A percentile compares a stretch with the other conserved stretches of the same genome.
phyloP scores from a whole-genome alignment of 495 filamentous ascomycete genomes.

The Aspergillus wentii region DNA sequence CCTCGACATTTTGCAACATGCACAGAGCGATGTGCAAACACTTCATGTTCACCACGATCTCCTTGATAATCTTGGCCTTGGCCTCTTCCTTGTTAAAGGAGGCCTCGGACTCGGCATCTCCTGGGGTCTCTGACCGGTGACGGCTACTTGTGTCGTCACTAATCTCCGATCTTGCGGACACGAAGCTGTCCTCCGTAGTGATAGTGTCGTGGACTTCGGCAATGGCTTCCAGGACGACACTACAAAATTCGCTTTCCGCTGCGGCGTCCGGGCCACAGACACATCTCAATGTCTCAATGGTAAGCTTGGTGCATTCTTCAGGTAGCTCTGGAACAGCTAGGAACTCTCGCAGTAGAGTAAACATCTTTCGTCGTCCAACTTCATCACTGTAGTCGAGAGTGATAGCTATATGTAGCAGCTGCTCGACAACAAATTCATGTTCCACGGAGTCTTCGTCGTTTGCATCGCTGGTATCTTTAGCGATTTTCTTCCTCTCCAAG shows the following conservation, averaged over 20 bases:
- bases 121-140: slow-evolving; percentile 36
- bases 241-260: slow-evolving; percentile 90
- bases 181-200: slow-evolving; percentile 77
- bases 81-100: slow-evolving; percentile 65
- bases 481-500: slow-evolving; percentile 59
- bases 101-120: slow-evolving; percentile 40
- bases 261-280: slow-evolving; percentile 72
- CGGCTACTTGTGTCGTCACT: slow-evolving; percentile 53
- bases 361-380: slow-evolving; percentile 92
- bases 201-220: slow-evolving; percentile 95
- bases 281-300: slow-evolving; percentile 73
- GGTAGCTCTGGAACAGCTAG: slow-evolving; percentile 83
- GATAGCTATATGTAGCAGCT: slow-evolving; percentile 86
- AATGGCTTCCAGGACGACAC: slow-evolving; percentile 85
- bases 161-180: slow-evolving; percentile 81
- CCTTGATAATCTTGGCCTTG: slow-evolving; percentile 74
- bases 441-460: slow-evolving; percentile 79
- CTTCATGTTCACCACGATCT: slow-evolving; percentile 97
- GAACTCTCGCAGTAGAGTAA: slow-evolving; percentile 75
- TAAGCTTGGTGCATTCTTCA: slow-evolving; percentile 86
- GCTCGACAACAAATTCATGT: slow-evolving; percentile 90
- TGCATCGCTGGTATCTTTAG: slow-evolving; percentile 50
- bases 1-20: slow-evolving; percentile 89
- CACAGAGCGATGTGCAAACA: slow-evolving; percentile 96
- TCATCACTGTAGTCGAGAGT: slow-evolving; percentile 95